Percentiles rank a stretch among this genome's conserved stretches.
Evolutionary conservation across 2,329 filamentous ascomycete species (phyloP).

Genomic region (Verticillium isaacii): DNA sequence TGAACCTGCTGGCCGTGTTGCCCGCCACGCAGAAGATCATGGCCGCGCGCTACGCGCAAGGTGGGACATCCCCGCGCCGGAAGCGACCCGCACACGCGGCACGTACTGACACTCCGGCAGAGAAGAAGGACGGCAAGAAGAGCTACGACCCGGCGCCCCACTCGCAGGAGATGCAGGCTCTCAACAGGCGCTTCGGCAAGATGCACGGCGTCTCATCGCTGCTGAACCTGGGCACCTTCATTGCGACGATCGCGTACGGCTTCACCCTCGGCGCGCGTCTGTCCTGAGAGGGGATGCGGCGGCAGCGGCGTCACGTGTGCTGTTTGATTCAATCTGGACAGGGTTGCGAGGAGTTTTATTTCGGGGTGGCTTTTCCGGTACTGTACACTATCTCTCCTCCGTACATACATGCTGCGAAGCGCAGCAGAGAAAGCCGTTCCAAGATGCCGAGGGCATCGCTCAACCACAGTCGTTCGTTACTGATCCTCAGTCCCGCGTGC

Average conservation of each 20-base stretch:
- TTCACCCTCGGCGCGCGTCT: conserved; percentile 64
- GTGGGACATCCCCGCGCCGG: conserved; percentile 33
- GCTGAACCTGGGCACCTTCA: conserved; percentile 68
- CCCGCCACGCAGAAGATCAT: conserved; percentile 74
- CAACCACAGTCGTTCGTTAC: not conserved
- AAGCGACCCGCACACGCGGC: not conserved
- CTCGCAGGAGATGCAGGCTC: conserved; percentile 73
- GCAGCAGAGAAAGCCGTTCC: not conserved
- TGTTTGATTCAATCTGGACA: not conserved
- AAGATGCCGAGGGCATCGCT: not conserved
- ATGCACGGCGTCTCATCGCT: conserved; percentile 80
- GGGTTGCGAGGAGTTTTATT: not conserved
- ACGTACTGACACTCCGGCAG: conserved; percentile 30
- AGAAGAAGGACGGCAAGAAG: conserved; percentile 85
- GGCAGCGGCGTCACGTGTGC: not conserved
- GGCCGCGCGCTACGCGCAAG: conserved; percentile 72
- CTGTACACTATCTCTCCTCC: not conserved
- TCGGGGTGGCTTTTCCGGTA: not conserved
- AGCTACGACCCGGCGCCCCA: conserved; percentile 75
- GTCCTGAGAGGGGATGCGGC: conserved; percentile 24
- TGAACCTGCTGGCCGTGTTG: conserved; percentile 68
- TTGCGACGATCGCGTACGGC: conserved; percentile 72
- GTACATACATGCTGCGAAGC: not conserved
- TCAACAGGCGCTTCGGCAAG: conserved; percentile 75
- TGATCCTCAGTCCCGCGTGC: not conserved